Evolutionary conservation across 2,329 filamentous ascomycete genomes (phyloP).

Genomic region (Falciphora oryzae): DNA sequence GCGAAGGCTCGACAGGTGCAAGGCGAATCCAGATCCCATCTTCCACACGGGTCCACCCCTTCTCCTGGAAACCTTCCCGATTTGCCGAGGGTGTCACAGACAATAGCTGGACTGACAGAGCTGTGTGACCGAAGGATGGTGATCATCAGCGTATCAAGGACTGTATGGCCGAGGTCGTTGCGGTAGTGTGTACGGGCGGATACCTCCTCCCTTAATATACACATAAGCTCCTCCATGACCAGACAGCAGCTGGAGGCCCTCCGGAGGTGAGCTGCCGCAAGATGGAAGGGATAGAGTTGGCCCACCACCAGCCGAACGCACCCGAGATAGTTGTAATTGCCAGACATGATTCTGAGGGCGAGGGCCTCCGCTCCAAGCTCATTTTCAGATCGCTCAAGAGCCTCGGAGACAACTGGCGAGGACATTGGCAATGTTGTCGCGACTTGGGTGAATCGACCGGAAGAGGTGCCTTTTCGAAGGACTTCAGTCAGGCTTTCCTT

Average conservation of each 20-base stretch:
- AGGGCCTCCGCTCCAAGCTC: background rate
- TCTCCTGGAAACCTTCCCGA: conserved; percentile 8
- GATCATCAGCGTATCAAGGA: conserved; percentile 10
- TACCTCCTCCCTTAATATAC: background rate
- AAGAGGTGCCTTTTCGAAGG: background rate
- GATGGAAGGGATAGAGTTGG: conserved; percentile 5
- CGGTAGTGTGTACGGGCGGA: background rate
- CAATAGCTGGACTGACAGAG: background rate
- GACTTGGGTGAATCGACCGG: background rate
- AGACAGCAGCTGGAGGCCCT: conserved; percentile 7
- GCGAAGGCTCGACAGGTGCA: conserved; percentile 7
- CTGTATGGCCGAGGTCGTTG: conserved; percentile 7
- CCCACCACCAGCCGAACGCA: no score
- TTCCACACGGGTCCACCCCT: conserved; percentile 12
- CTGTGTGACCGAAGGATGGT: conserved; percentile 11
- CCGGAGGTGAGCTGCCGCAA: conserved; percentile 8
- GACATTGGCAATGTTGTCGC: background rate
- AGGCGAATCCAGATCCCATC: conserved; percentile 12
- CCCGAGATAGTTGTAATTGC: background rate
- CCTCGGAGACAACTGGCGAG: background rate
- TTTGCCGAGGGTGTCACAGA: conserved; percentile 8
- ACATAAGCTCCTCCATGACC: background rate
- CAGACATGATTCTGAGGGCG: background rate
- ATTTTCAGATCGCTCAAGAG: background rate
- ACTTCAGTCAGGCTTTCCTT: background rate